A percentile compares a stretch with the other conserved stretches of the same genome.
These are phyloP conservation scores for Brettanomyces naardenensis DNA, from an alignment of 805 yeast genomes.

Conservation along the genomic window DNA sequence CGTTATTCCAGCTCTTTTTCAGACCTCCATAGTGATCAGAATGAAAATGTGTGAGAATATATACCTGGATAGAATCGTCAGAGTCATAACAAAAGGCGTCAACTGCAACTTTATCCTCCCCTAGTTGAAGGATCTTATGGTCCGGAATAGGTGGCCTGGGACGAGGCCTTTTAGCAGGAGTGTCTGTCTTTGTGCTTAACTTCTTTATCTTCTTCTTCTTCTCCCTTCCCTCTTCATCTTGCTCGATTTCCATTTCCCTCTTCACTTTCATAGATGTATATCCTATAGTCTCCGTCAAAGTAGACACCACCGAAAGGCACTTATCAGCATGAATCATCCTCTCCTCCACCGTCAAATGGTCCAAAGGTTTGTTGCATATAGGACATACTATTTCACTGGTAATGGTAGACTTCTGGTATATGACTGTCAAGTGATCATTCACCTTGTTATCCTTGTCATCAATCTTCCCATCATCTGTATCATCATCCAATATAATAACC, in stretches of 20 bases:
- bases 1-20: slow-evolving; percentile 66
- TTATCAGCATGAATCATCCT: slow-evolving; percentile 46
- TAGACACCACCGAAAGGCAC: slow-evolving; percentile 28
- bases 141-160: slow-evolving; percentile 38
- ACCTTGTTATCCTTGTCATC: not conserved
- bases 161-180: slow-evolving; percentile 7
- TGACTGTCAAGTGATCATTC: slow-evolving; percentile 4
- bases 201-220: not conserved
- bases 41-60: slow-evolving; percentile 79
- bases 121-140: slow-evolving; percentile 44
- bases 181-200: not conserved
- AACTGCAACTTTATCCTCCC: slow-evolving; percentile 36
- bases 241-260: not conserved
- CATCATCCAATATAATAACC: not conserved
- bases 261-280: slow-evolving; percentile 7
- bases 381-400: slow-evolving; percentile 35
- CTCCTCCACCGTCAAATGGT: slow-evolving; percentile 30
- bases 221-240: not conserved
- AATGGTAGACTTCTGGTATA: slow-evolving; percentile 10
- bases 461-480: not conserved
- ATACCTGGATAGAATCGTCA: slow-evolving; percentile 37
- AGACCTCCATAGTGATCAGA: slow-evolving; percentile 92
- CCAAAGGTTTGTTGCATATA: slow-evolving; percentile 36
- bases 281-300: slow-evolving; percentile 7
- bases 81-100: slow-evolving; percentile 58